Base-by-base conservation (phyloP, 768 basidiomycete genomes). In the Naganishia kalamii region DNA sequence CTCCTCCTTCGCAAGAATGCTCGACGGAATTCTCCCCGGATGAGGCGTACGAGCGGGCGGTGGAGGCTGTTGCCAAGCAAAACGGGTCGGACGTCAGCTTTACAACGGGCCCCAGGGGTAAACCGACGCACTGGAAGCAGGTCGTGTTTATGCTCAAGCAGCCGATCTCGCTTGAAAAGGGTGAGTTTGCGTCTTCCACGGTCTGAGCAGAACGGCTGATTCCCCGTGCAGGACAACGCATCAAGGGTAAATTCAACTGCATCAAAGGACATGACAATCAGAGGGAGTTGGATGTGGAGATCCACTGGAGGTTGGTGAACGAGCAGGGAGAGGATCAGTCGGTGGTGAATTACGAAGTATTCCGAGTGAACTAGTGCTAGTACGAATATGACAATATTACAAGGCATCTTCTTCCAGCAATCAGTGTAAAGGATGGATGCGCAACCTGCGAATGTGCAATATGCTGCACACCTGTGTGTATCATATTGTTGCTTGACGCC, bases 71-170 rank as follows among this genome's bases (percentile, higher is more conserved):
- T 37, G 52, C 33, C 72, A 17, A n/a, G 2, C 29, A 48, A n/a
- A n/a, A n/a, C 10, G 23, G 19, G 25, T 59, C 23, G 49, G 59
- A 62, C 32, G 61, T 67, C 35, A 65, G 74, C 44, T 82, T 99
- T 78, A 93, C 90, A 70, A 98, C 94, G 0, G 90, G 94, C 0
- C 92, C 94, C 11, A 80, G 80, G 70, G 92, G 89, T 64, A 84
- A 85, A 25, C 85, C 90, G 11, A 98, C 93, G 29, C 94, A 99
- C 76, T 98, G 94, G 94, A 92, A 92, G 75, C 94, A 99, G 74
- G 92, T 94, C 0, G 71, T 91, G 2, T 96, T 99, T 78, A 77
- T 98, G 70, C 81, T 99, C 64, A 81, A 84, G 49, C 85, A 92
- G 62, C 88, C 90, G 0, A 84, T 97, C 60, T 73, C 77, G n/a